A percentile compares a stretch with the other conserved stretches of the same genome.
These are phyloP conservation scores for Schizonepeta tenuifolia DNA, from an alignment of 257 asterid species.

Conservation along the genomic window DNA sequence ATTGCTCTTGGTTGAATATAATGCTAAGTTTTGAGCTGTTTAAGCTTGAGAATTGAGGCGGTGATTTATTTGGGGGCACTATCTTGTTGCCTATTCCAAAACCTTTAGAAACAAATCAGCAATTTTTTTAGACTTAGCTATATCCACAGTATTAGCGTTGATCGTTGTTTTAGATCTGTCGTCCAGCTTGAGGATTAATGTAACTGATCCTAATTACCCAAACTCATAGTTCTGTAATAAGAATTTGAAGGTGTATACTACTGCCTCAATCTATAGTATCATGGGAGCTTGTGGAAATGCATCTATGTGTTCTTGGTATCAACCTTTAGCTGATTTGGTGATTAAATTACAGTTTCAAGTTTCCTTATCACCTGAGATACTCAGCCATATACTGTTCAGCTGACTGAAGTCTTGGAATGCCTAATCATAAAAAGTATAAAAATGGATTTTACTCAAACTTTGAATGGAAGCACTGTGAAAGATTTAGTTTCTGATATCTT, in stretches of 20 bases:
- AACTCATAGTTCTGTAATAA: neutral
- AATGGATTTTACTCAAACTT: neutral
- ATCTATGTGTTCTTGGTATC: neutral
- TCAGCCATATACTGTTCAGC: neutral
- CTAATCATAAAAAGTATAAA: constrained; percentile 12
- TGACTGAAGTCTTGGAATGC: neutral
- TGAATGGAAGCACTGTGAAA: neutral
- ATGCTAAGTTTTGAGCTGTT: constrained; percentile 16
- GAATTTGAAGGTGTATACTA: neutral
- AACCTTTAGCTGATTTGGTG: constrained; percentile 9
- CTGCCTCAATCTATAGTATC: neutral
- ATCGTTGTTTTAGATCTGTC: neutral
- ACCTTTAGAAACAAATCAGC: constrained; percentile 1
- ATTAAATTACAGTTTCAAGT: constrained; percentile 3
- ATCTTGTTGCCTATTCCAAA: neutral
- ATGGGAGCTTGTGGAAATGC: constrained; percentile 3
- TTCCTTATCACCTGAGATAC: neutral
- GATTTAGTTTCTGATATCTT: neutral
- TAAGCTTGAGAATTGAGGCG: neutral
- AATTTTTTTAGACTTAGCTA: neutral
- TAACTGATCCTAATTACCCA: neutral
- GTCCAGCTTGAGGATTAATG: too few relatives aligned
- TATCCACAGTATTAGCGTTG: neutral
- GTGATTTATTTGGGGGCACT: neutral
- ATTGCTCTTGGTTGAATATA: constrained; percentile 13